Base-by-base conservation (phyloP, 768 basidiomycete species). In the Suillus paluster region DNA sequence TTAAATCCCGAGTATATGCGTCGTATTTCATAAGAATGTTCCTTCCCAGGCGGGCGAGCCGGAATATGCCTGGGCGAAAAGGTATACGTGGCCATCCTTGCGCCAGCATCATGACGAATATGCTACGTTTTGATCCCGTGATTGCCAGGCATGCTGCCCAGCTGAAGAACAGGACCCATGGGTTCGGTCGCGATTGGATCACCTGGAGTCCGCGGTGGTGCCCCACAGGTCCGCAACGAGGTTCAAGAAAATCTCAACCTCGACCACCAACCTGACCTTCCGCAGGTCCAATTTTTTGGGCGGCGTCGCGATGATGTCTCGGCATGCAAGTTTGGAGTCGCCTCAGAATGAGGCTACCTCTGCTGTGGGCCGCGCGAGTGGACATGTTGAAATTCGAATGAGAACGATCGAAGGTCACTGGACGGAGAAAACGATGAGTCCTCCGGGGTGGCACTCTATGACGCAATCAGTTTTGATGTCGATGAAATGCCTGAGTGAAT, bases 61-160 rank as follows among this genome's bases (percentile, higher is more conserved):
- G 61, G 80, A 81, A 65, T 78, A 67, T 66, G 60, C 19, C 1
- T 78, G 77, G 77, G 75, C 80, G n/a, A 65, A 60, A 21, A 74
- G 72, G 4, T 88, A 88, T 67, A 56, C 86, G 15, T 83, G 80
- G 83, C 79, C 79, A 38, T 86, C 86, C 17, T 90, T 89, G 89
- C 81, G 87, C 15, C 82, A 88, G 45, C 79, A 81, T 27, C 70
- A 77, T 70, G 65, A 84, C 76, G 57, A 78, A 87, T 59, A 53
- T 75, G 19, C 62, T 10, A 0, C 33, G 61, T 9, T 84, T 85
- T 64, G 78, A 88, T 61, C 50, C 3, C 19, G 64, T 67, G 7
- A 86, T 89, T 36, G 66, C 63, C 30, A 50, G 33, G 55, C 79
- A 81, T 61, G 39, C 67, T 4, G 21, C 46, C 0, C 30, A 4